Evolutionary conservation across 495 filamentous ascomycete genomes (phyloP).

Genomic region (Xylaria grammica): DNA sequence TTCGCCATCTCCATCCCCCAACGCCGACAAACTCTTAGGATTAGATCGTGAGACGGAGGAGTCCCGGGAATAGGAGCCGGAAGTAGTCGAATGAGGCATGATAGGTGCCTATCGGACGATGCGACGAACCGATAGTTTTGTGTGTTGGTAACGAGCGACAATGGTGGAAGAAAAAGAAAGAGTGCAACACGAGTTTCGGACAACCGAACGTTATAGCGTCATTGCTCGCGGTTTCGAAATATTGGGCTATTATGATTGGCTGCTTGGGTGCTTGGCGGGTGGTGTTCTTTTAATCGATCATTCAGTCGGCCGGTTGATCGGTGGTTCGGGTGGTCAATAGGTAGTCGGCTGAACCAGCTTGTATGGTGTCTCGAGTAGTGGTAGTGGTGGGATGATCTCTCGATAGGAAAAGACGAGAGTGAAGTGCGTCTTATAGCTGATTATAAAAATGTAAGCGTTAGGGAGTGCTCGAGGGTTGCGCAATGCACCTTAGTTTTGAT

Average conservation of each 20-base stretch:
- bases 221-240: conserved; percentile 30
- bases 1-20: conserved; percentile 40
- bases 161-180: conserved; percentile 23
- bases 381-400: not conserved
- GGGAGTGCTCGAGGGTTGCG: conserved; percentile 7
- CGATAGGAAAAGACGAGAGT: not conserved
- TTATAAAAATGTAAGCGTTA: not conserved
- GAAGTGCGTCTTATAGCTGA: too few relatives aligned
- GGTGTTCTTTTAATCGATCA: not conserved
- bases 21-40: conserved; percentile 31
- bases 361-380: not conserved
- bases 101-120: conserved; percentile 25
- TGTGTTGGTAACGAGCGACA: conserved; percentile 35
- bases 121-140: conserved; percentile 22
- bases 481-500: not conserved
- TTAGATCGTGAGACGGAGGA: conserved; percentile 39
- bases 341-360: not conserved
- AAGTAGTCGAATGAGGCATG: conserved; percentile 50
- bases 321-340: too few relatives aligned
- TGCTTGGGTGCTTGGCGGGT: not conserved
- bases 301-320: not conserved
- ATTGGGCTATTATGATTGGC: conserved; percentile 9
- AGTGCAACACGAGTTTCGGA: conserved; percentile 3
- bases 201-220: conserved; percentile 23
- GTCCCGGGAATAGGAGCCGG: conserved; percentile 35